Evolutionary conservation across 1,139 yeast genomes (phyloP), one percentile per base, ranked within the genome.

Genomic region (Taiozyma onychis): DNA sequence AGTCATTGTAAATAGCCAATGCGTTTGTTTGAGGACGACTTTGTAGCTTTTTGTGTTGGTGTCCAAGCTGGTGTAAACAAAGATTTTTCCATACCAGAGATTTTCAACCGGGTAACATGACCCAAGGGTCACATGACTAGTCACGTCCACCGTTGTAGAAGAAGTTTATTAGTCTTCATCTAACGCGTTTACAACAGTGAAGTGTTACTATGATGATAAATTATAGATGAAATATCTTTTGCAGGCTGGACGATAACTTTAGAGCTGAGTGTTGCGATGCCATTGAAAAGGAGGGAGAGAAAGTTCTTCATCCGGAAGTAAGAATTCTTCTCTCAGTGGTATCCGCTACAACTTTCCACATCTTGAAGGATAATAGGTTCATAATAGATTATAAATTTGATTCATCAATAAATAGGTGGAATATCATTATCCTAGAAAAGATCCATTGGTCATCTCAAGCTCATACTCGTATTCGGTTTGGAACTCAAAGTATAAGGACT

Each of bases 401-500:
- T n/a, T 32, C 8, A n/a, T n/a, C 18, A 14, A 32, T 32, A 32
- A 32, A 32, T 32, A 32, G 11, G n/a, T 30, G 11, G 34, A 32
- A 32, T 14, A n/a, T 32, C 11, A 39, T 53, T 44, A 54, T 30
- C 54, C 50, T 37, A 63, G 54, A 44, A 64, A 61, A 7, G 61
- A 63, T n/a, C 66, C 68, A n/a, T 61, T 57, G 11, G 62, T 45
- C 37, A 57, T 39, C 37, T 65, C 65, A 11, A 69, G 59, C 62
- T 80, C 84, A 50, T 65, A 69, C 53, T 75, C 76, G 45, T 70
- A 71, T 52, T 83, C 88, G 1, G 88, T 84, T 69, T 85, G 91
- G 67, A 86, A 85, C 60, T 86, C 95, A 45, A 83, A 74, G 66
- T 82, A 87, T 55, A 85, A 69, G 6, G 85, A 74, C 57, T 83